Evolutionary conservation across 345 rosid species (phyloP).

Genomic region (Toxicodendron radicans): DNA sequence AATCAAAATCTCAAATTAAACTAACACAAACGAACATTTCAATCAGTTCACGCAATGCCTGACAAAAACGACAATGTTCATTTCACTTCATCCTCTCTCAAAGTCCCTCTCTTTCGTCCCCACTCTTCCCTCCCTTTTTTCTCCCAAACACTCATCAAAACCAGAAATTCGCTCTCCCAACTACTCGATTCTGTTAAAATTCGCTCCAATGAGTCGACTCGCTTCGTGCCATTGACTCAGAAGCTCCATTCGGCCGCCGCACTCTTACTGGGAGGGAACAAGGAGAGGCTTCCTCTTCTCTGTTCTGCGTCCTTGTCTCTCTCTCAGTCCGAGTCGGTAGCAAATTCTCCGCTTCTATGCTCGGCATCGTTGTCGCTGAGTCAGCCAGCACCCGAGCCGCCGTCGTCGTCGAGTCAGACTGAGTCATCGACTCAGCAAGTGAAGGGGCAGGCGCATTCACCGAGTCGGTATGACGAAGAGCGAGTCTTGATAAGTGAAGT

Average conservation of each 20-base stretch:
- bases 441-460: conserved; percentile 54
- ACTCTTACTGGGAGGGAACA: not conserved
- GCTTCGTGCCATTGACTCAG: not conserved
- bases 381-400: not conserved
- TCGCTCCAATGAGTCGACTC: conserved; percentile 24
- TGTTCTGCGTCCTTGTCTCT: conserved; percentile 56
- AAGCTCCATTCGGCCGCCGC: conserved; percentile 23
- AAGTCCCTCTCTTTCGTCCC: conserved; percentile 25
- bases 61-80: conserved; percentile 34
- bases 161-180: conserved; percentile 31
- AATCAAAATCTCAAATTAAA: not conserved
- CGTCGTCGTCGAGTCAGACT: not conserved
- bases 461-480: conserved; percentile 67
- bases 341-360: conserved; percentile 43
- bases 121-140: conserved; percentile 15
- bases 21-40: not conserved
- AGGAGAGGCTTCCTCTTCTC: conserved; percentile 33
- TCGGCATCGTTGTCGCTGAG: conserved; percentile 52
- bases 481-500: conserved; percentile 89
- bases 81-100: conserved; percentile 41
- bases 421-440: conserved; percentile 13
- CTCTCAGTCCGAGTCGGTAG: conserved; percentile 11
- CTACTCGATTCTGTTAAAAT: conserved; percentile 35
- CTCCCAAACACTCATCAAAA: conserved; percentile 16
- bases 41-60: conserved; percentile 20